Conservation (phyloP, 768 basidiomycete genomes). For the Termitomyces sp. region DNA sequence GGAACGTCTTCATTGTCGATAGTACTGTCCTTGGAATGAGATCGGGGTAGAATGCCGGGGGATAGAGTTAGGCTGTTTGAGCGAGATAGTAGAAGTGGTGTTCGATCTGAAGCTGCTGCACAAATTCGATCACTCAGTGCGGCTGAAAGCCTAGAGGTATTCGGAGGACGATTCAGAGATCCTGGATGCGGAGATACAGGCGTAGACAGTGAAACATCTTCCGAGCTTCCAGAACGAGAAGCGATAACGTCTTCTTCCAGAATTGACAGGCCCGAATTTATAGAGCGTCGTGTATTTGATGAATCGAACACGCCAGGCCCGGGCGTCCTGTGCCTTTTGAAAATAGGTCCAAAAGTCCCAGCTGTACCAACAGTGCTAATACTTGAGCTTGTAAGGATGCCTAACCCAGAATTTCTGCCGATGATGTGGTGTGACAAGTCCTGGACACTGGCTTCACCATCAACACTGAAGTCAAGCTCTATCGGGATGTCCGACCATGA, state of each 20-base stretch:
- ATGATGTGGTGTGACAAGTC: neutral
- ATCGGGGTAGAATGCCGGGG: neutral
- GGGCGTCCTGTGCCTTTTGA: constrained; percentile 11
- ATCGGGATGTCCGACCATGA: constrained; percentile 56
- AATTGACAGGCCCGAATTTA: constrained; percentile 1
- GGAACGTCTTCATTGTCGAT: neutral
- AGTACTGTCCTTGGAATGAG: neutral
- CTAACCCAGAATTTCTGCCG: neutral
- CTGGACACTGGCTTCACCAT: constrained; percentile 2
- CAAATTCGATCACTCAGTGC: neutral
- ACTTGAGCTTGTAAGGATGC: constrained; percentile 10
- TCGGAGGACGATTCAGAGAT: neutral
- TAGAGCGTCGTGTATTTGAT: constrained; percentile 3
- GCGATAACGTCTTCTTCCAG: neutral
- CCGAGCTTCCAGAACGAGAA: constrained; percentile 2
- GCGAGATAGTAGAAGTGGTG: neutral
- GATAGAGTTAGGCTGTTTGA: constrained; percentile 1
- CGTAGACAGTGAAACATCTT: neutral
- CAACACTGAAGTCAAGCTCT: constrained; percentile 32
- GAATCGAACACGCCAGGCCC: neutral
- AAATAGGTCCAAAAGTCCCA: constrained; percentile 28
- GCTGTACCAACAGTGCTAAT: constrained; percentile 19
- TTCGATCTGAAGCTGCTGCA: neutral
- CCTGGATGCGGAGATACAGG: neutral
- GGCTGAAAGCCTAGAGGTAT: neutral